Percentiles rank a stretch among this genome's conserved stretches.
phyloP scores from a whole-genome alignment of 805 yeast genomes.

The Spathaspora gorwiae region DNA sequence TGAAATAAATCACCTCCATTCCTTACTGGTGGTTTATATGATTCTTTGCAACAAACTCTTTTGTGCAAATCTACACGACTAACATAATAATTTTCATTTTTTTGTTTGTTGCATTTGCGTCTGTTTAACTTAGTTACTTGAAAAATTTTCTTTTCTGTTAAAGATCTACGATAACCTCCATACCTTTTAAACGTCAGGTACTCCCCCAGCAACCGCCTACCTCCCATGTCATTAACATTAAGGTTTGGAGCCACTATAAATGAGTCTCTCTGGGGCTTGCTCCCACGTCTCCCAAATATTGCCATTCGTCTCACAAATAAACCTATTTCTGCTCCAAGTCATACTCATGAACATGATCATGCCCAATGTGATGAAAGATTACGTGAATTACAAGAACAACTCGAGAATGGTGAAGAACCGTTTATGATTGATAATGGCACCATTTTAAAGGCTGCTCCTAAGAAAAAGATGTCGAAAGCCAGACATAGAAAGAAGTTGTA shows the following conservation, averaged over 20 bases:
- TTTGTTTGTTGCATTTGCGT: too few species aligned
- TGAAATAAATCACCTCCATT: too few species aligned
- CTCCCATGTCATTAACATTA: slow-evolving; percentile 21
- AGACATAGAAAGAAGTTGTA: slow-evolving; percentile 80
- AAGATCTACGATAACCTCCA: background rate
- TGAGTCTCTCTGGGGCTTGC: slow-evolving; percentile 6
- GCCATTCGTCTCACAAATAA: slow-evolving; percentile 3
- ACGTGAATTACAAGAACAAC: slow-evolving; percentile 35
- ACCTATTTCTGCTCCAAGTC: background rate
- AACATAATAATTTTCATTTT: too few species aligned
- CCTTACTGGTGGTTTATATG: too few species aligned
- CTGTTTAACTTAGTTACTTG: background rate
- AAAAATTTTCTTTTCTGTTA: background rate
- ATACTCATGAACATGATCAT: background rate
- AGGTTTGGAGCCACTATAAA: slow-evolving; percentile 13
- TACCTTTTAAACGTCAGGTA: background rate
- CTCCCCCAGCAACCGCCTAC: background rate
- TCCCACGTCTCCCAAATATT: slow-evolving; percentile 14
- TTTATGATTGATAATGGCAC: slow-evolving; percentile 60
- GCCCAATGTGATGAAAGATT: slow-evolving; percentile 20
- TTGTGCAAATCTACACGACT: too few species aligned
- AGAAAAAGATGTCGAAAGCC: slow-evolving; percentile 85
- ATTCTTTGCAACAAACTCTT: too few species aligned
- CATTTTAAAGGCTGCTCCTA: slow-evolving; percentile 82
- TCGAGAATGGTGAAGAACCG: slow-evolving; percentile 33